These are phyloP conservation scores for Ceratopteris richardii DNA, from an alignment of 75 land plant species.

Conservation along the genomic window DNA sequence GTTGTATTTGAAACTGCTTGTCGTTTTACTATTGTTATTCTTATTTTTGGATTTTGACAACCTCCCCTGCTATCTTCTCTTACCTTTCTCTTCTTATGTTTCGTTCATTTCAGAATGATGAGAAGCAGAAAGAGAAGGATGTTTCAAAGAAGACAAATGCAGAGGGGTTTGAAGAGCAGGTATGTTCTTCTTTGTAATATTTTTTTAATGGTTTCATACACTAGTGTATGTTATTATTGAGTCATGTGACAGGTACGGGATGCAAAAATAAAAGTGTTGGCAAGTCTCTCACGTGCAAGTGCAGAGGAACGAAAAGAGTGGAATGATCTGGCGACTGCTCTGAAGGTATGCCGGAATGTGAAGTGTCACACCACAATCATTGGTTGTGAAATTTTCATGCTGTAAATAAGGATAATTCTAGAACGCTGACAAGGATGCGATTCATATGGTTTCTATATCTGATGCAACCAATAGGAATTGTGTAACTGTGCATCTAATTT, in stretches of 20 bases:
- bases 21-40: not conserved
- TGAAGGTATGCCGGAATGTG: constrained; percentile 60
- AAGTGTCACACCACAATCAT: no score
- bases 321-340: constrained; percentile 49
- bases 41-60: no score
- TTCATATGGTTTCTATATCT: no score
- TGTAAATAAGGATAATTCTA: no score
- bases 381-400: no score
- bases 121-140: constrained; percentile 55
- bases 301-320: constrained; percentile 67
- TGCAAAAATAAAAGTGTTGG: constrained; percentile 64
- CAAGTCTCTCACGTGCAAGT: constrained; percentile 45
- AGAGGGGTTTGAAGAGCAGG: not conserved
- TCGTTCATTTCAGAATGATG: constrained; percentile 39
- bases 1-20: constrained; percentile 10
- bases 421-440: no score
- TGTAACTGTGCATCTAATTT: no score
- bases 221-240: no score
- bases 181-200: not conserved
- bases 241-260: constrained; percentile 54
- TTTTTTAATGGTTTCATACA: no score
- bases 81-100: no score
- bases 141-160: constrained; percentile 3
- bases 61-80: no score
- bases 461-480: no score